Percentiles rank a stretch among this genome's conserved stretches.
Evolutionary conservation across 345 rosid species (phyloP).

Genomic region (Bruguiera gymnorhiza): DNA sequence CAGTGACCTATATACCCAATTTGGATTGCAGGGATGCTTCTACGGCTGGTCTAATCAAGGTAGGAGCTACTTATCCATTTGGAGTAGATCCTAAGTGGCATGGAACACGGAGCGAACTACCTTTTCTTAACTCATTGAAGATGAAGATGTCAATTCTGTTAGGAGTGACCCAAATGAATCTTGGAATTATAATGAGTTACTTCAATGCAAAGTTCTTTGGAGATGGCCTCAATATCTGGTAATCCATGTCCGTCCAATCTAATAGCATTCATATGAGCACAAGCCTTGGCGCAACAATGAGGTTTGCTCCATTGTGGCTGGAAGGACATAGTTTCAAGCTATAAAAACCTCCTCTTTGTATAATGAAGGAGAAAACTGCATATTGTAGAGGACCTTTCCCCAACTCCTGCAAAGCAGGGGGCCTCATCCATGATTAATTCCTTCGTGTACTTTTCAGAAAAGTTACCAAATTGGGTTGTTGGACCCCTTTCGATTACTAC

Average conservation of each 20-base stretch:
- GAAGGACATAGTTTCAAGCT: too few species aligned
- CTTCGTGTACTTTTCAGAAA: background rate
- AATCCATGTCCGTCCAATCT: conserved; percentile 7
- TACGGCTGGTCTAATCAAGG: conserved; percentile 73
- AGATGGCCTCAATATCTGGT: conserved; percentile 64
- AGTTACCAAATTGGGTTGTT: background rate
- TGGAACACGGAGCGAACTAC: conserved; percentile 86
- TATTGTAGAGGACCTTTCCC: background rate
- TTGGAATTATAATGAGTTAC: conserved; percentile 83
- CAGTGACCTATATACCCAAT: background rate
- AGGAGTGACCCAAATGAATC: conserved; percentile 98
- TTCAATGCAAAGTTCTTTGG: conserved; percentile 79
- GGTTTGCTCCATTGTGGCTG: too few species aligned
- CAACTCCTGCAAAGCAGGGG: background rate
- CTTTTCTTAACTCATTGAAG: conserved; percentile 92
- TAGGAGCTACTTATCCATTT: conserved; percentile 73
- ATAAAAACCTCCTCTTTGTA: too few species aligned
- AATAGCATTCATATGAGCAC: too few species aligned
- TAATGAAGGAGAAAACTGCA: too few species aligned
- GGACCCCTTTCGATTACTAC: background rate
- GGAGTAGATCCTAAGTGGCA: conserved; percentile 98
- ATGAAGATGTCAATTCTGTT: conserved; percentile 99
- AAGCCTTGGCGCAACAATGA: too few species aligned
- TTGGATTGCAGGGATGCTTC: conserved; percentile 59
- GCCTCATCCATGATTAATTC: background rate